Evolutionary conservation across 75 land plant species (phyloP), one percentile per base, ranked within the genome.

Genomic region (Isoetes taiwanensis): DNA sequence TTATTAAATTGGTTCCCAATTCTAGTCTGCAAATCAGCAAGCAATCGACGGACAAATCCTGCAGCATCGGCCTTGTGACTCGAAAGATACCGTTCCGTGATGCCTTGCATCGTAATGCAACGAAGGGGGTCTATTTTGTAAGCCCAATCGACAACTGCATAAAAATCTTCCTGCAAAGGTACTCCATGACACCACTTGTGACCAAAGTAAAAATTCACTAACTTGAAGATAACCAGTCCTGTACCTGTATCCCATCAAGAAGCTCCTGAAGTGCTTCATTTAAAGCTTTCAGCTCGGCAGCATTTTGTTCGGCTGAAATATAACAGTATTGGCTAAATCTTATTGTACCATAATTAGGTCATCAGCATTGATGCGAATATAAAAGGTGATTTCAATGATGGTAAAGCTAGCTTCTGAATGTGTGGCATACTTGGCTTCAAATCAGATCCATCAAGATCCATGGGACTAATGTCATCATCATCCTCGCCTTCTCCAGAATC

Each of bases 71-170:
- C 89, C 58, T 93, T 88, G 54, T 84, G 96, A 41, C 86, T 81
- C 52, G 98, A 88, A 61, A 88, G 70, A 68, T 89, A 93, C 25
- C 90, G 79, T 40, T 93, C 98, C 50, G 98, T 88, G 50, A 85
- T 74, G 16, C 98, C 96, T 79, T 88, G 83, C 96, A 93, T 88
- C 3, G 98, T 81, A 68, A 93, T 84, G 65, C 98, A 93, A 32
- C 98, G 78, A 62, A 93, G 64, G 50, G 98, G 96, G 59, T 93
- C 96, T 52, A 82, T 79, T 61, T 84, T 93, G 66, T 77, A 93
- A 12, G 90, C 98, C 98, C 98, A 93, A 55, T 88, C 90, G 41
- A 93, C 90, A 20, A 93, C 85, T 14, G 84, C 82, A 82, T 73
- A 81, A 57, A 93, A 93, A 52, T 93, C 98, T 43, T 93, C 98